phyloP scores from a whole-genome alignment of 192 early-diverging fungal genomes.

The Lobosporangium transversale region DNA sequence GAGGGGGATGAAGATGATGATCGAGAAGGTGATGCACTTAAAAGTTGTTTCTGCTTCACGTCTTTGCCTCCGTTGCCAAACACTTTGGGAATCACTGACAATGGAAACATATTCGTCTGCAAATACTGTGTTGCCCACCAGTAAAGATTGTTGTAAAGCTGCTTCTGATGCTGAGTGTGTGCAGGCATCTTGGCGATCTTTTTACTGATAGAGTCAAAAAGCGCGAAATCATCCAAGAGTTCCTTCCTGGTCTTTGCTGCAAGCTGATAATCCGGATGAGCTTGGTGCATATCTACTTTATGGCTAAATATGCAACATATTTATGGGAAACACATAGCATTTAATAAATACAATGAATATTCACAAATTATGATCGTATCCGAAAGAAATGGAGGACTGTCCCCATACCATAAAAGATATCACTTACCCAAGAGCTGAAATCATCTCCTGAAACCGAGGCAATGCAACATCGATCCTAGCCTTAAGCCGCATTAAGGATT shows the following conservation, averaged over 20 bases:
- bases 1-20: constrained; percentile 21
- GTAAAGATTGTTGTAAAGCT: constrained; percentile 73
- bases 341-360: too few relatives aligned
- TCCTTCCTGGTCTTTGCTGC: constrained; percentile 72
- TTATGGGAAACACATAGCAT: too few relatives aligned
- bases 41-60: constrained; percentile 13
- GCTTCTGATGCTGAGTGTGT: constrained; percentile 55
- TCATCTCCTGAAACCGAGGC: constrained; percentile 69
- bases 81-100: constrained; percentile 73
- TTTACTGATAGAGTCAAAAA: constrained; percentile 70
- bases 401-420: background rate
- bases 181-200: constrained; percentile 66
- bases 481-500: constrained; percentile 38
- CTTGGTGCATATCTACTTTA: constrained; percentile 54
- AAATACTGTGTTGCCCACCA: constrained; percentile 73
- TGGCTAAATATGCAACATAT: constrained; percentile 28
- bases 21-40: constrained; percentile 6
- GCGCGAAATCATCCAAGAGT: constrained; percentile 70
- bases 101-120: constrained; percentile 82
- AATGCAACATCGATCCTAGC: constrained; percentile 62
- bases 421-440: constrained; percentile 61
- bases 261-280: constrained; percentile 64
- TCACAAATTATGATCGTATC: background rate
- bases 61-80: constrained; percentile 40
- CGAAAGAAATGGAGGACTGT: background rate